A percentile compares a stretch with the other conserved stretches of the same genome.
phyloP scores from a whole-genome alignment of 306 rosid species.

The Sesbania bispinosa region DNA sequence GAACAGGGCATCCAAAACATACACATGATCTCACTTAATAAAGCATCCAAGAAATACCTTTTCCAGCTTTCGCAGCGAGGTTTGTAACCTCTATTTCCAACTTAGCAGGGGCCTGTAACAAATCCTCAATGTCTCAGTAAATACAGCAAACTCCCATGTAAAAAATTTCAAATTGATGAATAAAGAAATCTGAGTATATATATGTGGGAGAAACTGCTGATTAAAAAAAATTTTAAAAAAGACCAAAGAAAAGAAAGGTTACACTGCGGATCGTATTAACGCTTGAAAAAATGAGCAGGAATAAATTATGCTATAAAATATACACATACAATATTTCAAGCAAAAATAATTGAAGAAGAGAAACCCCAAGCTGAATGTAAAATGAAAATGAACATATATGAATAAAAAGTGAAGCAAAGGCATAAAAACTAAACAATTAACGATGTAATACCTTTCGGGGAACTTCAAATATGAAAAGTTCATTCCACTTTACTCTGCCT shows the following conservation, averaged over 20 bases:
- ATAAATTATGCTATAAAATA: not conserved
- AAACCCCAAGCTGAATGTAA: not conserved
- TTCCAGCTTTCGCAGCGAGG: slow-evolving; percentile 96
- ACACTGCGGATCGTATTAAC: not conserved
- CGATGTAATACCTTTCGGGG: slow-evolving; percentile 61
- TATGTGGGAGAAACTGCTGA: not conserved
- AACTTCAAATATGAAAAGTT: slow-evolving; percentile 91
- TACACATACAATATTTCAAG: not conserved
- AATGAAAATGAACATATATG: not conserved
- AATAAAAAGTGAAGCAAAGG: not conserved
- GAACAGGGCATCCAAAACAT: not conserved
- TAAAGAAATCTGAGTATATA: not conserved
- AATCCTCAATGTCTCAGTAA: slow-evolving; percentile 14
- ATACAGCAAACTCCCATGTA: not conserved
- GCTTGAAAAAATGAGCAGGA: not conserved
- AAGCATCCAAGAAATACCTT: slow-evolving; percentile 51
- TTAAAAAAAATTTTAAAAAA: not conserved
- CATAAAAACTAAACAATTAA: slow-evolving; percentile 3
- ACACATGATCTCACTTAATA: not conserved
- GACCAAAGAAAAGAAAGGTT: not conserved
- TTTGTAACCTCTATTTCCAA: slow-evolving; percentile 96
- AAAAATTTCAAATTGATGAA: not conserved
- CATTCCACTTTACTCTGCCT: slow-evolving; percentile 91
- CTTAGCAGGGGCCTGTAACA: slow-evolving; percentile 76
- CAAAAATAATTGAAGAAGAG: not conserved